Base-by-base conservation (phyloP, 192 early-diverging fungal species). In the Jimgerdemannia lactiflua region DNA sequence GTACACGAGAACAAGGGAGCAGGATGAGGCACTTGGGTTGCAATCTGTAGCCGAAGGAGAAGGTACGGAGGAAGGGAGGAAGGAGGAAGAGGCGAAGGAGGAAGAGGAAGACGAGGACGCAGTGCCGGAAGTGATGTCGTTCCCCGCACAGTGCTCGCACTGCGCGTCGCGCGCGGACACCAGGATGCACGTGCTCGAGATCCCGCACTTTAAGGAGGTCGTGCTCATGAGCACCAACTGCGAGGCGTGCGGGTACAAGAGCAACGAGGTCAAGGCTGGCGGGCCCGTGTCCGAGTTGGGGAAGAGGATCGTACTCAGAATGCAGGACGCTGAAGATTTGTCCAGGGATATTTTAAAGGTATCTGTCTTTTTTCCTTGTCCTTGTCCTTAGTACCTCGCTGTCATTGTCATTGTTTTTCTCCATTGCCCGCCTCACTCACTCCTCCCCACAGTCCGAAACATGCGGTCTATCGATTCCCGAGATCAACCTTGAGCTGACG, bases 131-230 rank as follows among this genome's bases (percentile, higher is more conserved):
- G 88, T 98, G 10, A 79, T 95, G 71, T 84, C 85, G 14, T 97
- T 97, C 87, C 92, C 88, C 9, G 90, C 93, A 72, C 94, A 91
- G 77, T 97, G 96, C 83, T 96, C 95, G 1, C 77, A 88, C 43
- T 97, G 95, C 85, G 91, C 89, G 54, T 86, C 82, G 14, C 89
- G 90, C 42, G 69, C 77, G 14, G 92, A 94, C 42, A 96, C 95
- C 68, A 94, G 92, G 65, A 96, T 97, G 96, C 94, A 96, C 54
- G 80, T 96, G 74, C 73, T 97, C 68, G 87, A 95, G 71, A 97
- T 98, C 76, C 96, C 96, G 54, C 95, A 98, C 76, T 98, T 98
- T 80, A 97, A 97, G 79, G 92, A 98, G 71, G 94, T 97, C 11
- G 91, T 98, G 66, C 94, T 98, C 75, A 97, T 97, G 97, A 91